These are phyloP conservation scores for Agapanthus africanus DNA, from an alignment of 106 monocot genomes.

Conservation along the genomic window DNA sequence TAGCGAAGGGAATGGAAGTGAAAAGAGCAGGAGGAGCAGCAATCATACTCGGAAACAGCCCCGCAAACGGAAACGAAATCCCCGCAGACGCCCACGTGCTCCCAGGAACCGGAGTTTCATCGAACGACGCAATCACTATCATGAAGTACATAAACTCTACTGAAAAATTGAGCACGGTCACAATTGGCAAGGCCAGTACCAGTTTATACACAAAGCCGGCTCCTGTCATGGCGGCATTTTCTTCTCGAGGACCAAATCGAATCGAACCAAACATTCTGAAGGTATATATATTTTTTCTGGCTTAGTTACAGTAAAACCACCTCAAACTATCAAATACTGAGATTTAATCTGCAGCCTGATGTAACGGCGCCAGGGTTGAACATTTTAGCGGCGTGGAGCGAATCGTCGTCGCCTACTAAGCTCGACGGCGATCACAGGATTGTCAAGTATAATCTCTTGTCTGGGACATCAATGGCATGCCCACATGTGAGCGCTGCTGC, in stretches of 20 bases:
- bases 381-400: constrained; percentile 80
- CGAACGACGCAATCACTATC: constrained; percentile 21
- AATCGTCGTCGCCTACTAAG: constrained; percentile 58
- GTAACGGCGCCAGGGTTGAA: constrained; percentile 77
- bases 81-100: constrained; percentile 65
- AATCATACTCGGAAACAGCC: constrained; percentile 60
- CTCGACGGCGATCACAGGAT: constrained; percentile 39
- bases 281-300: constrained; percentile 17
- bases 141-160: constrained; percentile 48
- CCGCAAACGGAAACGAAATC: constrained; percentile 55
- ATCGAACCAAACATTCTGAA: constrained; percentile 74
- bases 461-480: constrained; percentile 93
- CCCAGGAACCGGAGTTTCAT: constrained; percentile 47
- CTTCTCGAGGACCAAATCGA: constrained; percentile 69
- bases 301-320: neutral
- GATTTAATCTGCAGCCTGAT: constrained; percentile 64
- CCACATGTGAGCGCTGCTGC: constrained; percentile 67
- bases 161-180: constrained; percentile 24
- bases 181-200: constrained; percentile 41
- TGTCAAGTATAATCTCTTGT: constrained; percentile 70
- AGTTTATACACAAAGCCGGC: constrained; percentile 33
- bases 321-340: neutral
- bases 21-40: constrained; percentile 70
- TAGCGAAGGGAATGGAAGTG: constrained; percentile 69
- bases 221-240: constrained; percentile 73